Evolutionary conservation across 257 asterid species (phyloP).

Genomic region (Thymus quinquecostatus): DNA sequence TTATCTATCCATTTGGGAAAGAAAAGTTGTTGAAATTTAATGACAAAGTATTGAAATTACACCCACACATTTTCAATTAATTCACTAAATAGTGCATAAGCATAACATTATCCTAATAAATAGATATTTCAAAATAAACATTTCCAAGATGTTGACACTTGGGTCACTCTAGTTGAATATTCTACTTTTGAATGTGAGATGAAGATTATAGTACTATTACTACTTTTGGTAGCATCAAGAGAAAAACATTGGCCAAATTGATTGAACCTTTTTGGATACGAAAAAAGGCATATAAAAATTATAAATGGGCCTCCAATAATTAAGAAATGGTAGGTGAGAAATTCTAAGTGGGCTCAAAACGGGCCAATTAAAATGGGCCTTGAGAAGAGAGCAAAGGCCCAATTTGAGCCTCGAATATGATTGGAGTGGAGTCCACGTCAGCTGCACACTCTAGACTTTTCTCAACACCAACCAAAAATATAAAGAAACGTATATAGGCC

Average conservation of each 20-base stretch:
- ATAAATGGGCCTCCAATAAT: no score
- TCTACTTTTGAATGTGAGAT: not conserved
- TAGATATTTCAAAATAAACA: not conserved
- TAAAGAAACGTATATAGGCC: not conserved
- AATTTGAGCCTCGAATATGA: constrained; percentile 29
- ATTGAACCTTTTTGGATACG: no score
- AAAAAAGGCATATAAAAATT: not conserved
- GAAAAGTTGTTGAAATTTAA: no score
- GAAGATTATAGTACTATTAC: not conserved
- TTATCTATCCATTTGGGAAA: no score
- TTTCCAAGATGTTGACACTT: not conserved
- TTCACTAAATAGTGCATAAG: not conserved
- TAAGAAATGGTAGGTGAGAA: no score
- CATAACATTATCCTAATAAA: not conserved
- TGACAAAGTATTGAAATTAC: no score
- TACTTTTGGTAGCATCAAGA: not conserved
- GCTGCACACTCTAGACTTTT: constrained; percentile 17
- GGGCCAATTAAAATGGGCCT: no score
- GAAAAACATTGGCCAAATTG: no score
- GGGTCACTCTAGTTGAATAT: constrained; percentile 3
- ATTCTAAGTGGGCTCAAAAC: no score
- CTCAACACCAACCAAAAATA: not conserved
- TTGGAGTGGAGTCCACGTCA: no score
- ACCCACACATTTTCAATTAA: no score
- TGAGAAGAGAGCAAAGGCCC: not conserved